Base-by-base conservation (phyloP, 805 yeast genomes). In the Saccharomycopsis olivae region DNA sequence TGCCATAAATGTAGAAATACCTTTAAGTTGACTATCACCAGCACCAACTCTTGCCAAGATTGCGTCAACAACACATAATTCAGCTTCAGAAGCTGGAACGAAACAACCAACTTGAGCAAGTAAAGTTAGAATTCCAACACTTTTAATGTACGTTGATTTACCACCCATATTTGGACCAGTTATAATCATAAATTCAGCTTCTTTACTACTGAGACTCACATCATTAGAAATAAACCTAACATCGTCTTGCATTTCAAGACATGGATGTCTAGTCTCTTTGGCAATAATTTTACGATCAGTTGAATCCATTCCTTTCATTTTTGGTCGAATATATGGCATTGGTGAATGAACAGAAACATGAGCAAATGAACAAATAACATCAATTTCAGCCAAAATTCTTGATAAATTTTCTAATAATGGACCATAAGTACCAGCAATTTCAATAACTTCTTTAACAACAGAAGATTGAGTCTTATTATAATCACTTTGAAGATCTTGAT, bases 161-260 rank as follows among this genome's bases (percentile, higher is more conserved):
- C 96, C 96, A 47, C 96, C 96, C 96, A 88, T 88, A 56, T 88
- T 88, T 28, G 96, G 96, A 25, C 96, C 96, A 0, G 96, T 88
- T 19, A 92, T 85, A 16, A 92, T 81, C 5, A 75, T 66, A 52
- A 92, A 89, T 43, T 84, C 87, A 11, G 73, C 64, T 3, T 59
- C 56, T 13, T 65, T 71, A 35, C 74, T 73, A 11, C 66, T 62
- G 41, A 92, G 63, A 9, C 64, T 58, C n/a, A 87, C 82, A 55
- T 92, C 96, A 57, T 92, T 92, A 3, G 96, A 75, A 46, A 92
- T 89, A 53, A 92, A 92, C n/a, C 74, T 69, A 39, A 88, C 65
- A 47, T 85, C 95, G 47, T 88, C 95, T 56, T 87, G 96, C 39
- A 76, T 83, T 58, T 92, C 98, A 52, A 92, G 66, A 47, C 95